Evolutionary conservation across 2,329 filamentous ascomycete species (phyloP).

Genomic region (Fusarium burgessii): DNA sequence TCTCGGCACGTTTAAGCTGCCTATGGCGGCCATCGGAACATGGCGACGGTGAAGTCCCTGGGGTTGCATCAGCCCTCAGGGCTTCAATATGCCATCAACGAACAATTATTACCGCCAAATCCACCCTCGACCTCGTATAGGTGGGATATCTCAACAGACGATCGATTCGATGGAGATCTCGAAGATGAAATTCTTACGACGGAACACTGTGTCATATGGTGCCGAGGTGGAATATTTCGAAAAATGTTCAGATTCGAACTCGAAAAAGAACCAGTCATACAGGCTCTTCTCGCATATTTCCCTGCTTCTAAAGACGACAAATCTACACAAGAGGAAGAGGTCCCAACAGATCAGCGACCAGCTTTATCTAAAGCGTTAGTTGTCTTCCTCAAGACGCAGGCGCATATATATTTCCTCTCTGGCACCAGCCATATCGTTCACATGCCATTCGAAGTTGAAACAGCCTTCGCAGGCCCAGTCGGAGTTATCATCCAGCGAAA

Average conservation of each 20-base stretch:
- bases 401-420: conserved; percentile 90
- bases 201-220: conserved; percentile 85
- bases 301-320: conserved; percentile 63
- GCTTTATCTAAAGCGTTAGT: conserved; percentile 77
- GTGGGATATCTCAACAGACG: conserved; percentile 74
- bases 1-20: conserved; percentile 24
- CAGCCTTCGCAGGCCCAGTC: conserved; percentile 82
- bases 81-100: conserved; percentile 83
- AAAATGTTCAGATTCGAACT: conserved; percentile 88
- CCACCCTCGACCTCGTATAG: conserved; percentile 74
- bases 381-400: conserved; percentile 91
- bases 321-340: conserved; percentile 12
- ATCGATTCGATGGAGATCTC: conserved; percentile 55
- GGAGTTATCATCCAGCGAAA: conserved; percentile 91
- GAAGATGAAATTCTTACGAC: conserved; percentile 88
- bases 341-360: conserved; percentile 33
- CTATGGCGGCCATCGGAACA: conserved; percentile 59
- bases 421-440: conserved; percentile 91
- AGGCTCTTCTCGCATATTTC: conserved; percentile 88
- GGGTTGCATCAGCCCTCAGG: conserved; percentile 91
- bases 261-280: conserved; percentile 87
- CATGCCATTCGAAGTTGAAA: conserved; percentile 93
- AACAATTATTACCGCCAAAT: conserved; percentile 79
- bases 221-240: conserved; percentile 83
- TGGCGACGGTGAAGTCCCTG: conserved; percentile 92